Conservation (phyloP, 805 yeast species). For the Saitoella complicata region DNA sequence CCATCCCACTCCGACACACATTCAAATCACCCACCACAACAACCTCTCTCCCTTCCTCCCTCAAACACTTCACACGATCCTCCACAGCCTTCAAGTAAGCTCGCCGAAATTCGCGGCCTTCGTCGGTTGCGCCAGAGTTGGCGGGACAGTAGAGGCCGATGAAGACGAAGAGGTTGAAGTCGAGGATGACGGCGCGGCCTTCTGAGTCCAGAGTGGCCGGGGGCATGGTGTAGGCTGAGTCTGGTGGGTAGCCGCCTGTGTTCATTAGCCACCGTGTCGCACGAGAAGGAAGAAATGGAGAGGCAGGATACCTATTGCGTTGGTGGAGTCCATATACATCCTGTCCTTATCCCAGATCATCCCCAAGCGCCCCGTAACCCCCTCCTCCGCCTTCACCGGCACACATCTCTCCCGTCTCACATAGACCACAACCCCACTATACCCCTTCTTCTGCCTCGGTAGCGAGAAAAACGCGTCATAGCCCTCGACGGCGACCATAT, state of each 20-base stretch:
- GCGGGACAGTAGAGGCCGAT: slow-evolving; percentile 77
- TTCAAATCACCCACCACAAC: slow-evolving; percentile 82
- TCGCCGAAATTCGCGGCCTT: slow-evolving; percentile 36
- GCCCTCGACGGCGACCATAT: slow-evolving; percentile 36
- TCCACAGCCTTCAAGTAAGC: slow-evolving; percentile 44
- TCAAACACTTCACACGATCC: slow-evolving; percentile 41
- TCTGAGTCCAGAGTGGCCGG: slow-evolving; percentile 48
- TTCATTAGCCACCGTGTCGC: too few species aligned
- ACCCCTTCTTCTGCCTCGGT: slow-evolving; percentile 59
- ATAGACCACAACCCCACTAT: slow-evolving; percentile 83
- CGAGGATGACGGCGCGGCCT: slow-evolving; percentile 68
- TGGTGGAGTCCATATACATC: too few species aligned
- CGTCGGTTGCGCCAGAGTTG: slow-evolving; percentile 55
- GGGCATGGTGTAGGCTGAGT: slow-evolving; percentile 8
- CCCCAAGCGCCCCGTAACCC: slow-evolving; percentile 55
- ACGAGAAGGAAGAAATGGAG: too few species aligned
- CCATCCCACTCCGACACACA: slow-evolving; percentile 63
- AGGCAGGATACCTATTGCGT: too few species aligned
- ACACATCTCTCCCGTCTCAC: slow-evolving; percentile 31
- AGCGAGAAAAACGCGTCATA: slow-evolving; percentile 53
- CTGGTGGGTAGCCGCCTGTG: slow-evolving; percentile 7
- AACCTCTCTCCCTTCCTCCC: slow-evolving; percentile 38
- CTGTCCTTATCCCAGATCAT: too few species aligned
- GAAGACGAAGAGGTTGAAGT: slow-evolving; percentile 33
- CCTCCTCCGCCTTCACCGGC: slow-evolving; percentile 59